Evolutionary conservation across 2,329 filamentous ascomycete genomes (phyloP), one percentile per base, ranked within the genome.

Genomic region (Fusarium ambrosium): DNA sequence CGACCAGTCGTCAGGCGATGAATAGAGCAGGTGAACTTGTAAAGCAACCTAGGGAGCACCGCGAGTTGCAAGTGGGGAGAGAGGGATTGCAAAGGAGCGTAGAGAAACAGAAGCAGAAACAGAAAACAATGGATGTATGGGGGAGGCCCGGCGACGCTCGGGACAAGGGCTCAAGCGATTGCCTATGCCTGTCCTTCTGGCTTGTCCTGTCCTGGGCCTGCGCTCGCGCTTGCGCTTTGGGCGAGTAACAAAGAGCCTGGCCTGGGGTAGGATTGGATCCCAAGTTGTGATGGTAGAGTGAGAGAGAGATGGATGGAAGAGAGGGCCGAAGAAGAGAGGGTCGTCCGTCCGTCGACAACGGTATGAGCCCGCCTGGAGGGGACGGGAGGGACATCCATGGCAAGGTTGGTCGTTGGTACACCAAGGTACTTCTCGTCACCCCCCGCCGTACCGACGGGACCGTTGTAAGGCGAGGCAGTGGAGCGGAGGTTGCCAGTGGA

Each of bases 1-100:
- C 78, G 78, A 79, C 78, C 78, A 79, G 78, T 79, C 78, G 78
- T 78, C 78, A 69, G 75, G 78, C 75, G 72, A 76, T 66, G 10
- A 51, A 51, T 51, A 75, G 64, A 76, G 76, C 69, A 75, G 45
- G 53, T 58, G 55, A 72, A 55, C 64, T 74, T 71, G 71, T 63
- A 62, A 69, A 64, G 66, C 55, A 58, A 60, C 65, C 27, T 29
- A 32, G 18, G 66, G 60, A 48, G 69, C 45, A 59, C 67, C 48
- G 58, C 41, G 63, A 59, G 62, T 65, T 66, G 64, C 70, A 75
- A 75, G 67, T 51, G 70, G 70, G 63, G 66, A 70, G 62, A 72
- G 73, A 68, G 60, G 48, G 53, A 63, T 68, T 73, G 70, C 68
- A 74, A 78, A 79, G 78, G 78, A 79, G 76, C 64, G 78, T 79